Conservation (phyloP, 2,329 filamentous ascomycete species). For the Drechslerella dactyloides region DNA sequence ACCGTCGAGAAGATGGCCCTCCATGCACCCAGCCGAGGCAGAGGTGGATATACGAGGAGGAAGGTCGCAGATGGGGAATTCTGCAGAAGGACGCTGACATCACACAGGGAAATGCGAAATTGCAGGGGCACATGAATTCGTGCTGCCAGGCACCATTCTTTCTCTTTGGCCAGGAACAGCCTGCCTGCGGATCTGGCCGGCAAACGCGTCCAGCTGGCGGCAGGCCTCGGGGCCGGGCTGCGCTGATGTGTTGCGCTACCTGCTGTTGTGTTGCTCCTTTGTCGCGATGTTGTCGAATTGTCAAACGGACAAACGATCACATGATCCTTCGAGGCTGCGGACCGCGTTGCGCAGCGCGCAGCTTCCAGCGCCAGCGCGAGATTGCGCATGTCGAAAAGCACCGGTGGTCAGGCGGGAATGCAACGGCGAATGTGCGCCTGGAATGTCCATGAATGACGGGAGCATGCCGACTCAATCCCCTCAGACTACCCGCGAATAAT, state of each 20-base stretch:
- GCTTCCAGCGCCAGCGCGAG: background rate
- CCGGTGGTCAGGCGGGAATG: background rate
- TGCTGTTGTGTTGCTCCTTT: too few relatives aligned
- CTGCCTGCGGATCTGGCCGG: background rate
- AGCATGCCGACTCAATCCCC: background rate
- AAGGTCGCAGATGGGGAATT: constrained; percentile 29
- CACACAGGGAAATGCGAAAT: constrained; percentile 1
- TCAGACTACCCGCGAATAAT: background rate
- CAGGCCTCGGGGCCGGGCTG: background rate
- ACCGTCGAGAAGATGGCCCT: constrained; percentile 5
- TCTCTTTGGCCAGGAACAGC: background rate
- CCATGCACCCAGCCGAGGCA: constrained; percentile 2
- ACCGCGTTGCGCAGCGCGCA: background rate
- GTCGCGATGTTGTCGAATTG: too few relatives aligned
- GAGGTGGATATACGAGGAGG: constrained; percentile 4
- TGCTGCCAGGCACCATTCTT: background rate
- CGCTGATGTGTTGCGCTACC: background rate
- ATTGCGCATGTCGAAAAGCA: too few relatives aligned
- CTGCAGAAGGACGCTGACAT: background rate
- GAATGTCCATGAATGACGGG: background rate
- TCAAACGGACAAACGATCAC: background rate
- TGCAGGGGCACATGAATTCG: constrained; percentile 1
- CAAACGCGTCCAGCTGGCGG: background rate
- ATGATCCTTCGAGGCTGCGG: background rate
- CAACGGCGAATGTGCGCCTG: background rate